Evolutionary conservation across 352 stramenopile species (phyloP), one percentile per base, ranked within the genome.

Genomic region (Blastocystis sp.): DNA sequence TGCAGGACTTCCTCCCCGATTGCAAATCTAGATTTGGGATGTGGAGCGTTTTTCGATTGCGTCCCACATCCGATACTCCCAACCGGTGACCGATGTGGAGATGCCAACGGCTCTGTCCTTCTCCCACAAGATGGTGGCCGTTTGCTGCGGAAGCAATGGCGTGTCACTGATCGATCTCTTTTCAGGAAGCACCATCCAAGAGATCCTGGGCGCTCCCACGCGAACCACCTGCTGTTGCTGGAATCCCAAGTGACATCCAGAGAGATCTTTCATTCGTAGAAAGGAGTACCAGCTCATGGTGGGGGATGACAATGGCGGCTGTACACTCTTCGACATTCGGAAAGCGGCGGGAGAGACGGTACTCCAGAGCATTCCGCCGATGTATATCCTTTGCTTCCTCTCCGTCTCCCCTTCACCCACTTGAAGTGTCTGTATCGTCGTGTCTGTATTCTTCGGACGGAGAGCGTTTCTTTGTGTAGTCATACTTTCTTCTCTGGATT

Each of bases 271-370:
- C 2, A 46, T 42, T 3, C 36, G 18, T 48, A 72, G 61, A n/a
- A 81, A 81, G 18, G 69, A 81, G 42, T 81, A 63, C 53, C 44
- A 81, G 18, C n/a, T 81, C 9, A 18, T 64, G 1, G 69, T 81
- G 1, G 69, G 69, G 21, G 69, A 81, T 61, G 36, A 1, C 8
- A 16, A 46, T 38, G 69, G 69, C n/a, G 18, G 16, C 18, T 42
- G 21, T 16, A 32, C 29, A 7, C 14, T 81, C 21, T 81, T 49
- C 21, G 69, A 81, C 51, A 81, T 81, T 61, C 69, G 69, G 32
- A 81, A 81, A 44, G 24, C 53, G 16, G 69, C n/a, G 7, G 34
- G 36, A n/a, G 44, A 81, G n/a, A 18, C 9, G 38, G 29, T 81
- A 1, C 2, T 81, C n/a, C n/a, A n/a, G n/a, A n/a, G n/a, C n/a